Evolutionary conservation across 2,329 filamentous ascomycete species (phyloP).

Genomic region (Conoideocrella luteorostrata): DNA sequence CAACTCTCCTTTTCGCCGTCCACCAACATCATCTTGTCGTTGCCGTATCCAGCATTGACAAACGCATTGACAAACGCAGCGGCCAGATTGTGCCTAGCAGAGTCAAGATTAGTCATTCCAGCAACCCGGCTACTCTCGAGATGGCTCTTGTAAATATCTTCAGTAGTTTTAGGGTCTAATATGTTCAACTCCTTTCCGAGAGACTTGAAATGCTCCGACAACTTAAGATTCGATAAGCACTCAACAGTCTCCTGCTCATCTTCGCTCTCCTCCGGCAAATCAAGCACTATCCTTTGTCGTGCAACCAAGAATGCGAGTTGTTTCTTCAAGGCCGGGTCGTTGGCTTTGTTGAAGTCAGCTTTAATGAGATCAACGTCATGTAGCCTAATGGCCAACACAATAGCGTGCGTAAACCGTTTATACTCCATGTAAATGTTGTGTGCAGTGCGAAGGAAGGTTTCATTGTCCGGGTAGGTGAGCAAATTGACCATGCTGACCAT

Average conservation of each 20-base stretch:
- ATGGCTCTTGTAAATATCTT: slow-evolving; percentile 99
- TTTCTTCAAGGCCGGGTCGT: slow-evolving; percentile 78
- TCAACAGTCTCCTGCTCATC: slow-evolving; percentile 72
- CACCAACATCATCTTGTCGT: slow-evolving; percentile 96
- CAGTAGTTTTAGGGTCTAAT: slow-evolving; percentile 89
- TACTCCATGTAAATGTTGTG: slow-evolving; percentile 92
- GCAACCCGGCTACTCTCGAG: slow-evolving; percentile 91
- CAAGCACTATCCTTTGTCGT: slow-evolving; percentile 81
- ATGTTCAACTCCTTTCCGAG: slow-evolving; percentile 96
- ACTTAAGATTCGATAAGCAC: slow-evolving; percentile 77
- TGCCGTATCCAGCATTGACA: slow-evolving; percentile 89
- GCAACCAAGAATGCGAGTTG: slow-evolving; percentile 92
- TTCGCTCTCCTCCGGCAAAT: slow-evolving; percentile 57
- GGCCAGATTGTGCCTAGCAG: slow-evolving; percentile 89
- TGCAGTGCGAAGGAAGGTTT: slow-evolving; percentile 86
- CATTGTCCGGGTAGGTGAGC: slow-evolving; percentile 94
- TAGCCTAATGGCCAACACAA: slow-evolving; percentile 86
- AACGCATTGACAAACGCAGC: slow-evolving; percentile 96
- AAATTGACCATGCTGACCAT: slow-evolving; percentile 99
- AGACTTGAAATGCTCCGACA: slow-evolving; percentile 89
- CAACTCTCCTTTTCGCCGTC: slow-evolving; percentile 84
- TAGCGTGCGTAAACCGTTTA: slow-evolving; percentile 87
- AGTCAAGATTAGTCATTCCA: slow-evolving; percentile 90
- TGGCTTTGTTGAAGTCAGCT: slow-evolving; percentile 71
- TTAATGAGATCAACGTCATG: slow-evolving; percentile 82